Percentiles rank a stretch among this genome's conserved stretches.
phyloP scores from a whole-genome alignment of 1,139 yeast genomes.

The Geotrichum europaeum region DNA sequence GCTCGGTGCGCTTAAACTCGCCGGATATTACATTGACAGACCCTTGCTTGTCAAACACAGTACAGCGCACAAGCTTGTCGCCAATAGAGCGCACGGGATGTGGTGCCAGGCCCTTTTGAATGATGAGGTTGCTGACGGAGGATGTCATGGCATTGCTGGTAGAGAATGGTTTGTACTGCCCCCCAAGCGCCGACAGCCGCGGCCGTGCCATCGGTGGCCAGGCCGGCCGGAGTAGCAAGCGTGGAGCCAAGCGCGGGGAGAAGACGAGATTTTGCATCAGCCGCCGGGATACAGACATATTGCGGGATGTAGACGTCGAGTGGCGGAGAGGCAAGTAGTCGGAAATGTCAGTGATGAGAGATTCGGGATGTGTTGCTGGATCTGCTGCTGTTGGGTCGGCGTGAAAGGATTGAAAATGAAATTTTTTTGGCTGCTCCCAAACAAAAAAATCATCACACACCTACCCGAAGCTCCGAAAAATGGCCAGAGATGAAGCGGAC shows the following conservation, averaged over 20 bases:
- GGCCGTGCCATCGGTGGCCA: background rate
- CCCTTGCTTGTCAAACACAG: conserved; percentile 72
- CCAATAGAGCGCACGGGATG: conserved; percentile 26
- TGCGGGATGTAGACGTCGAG: background rate
- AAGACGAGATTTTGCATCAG: background rate
- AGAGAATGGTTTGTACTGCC: background rate
- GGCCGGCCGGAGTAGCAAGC: background rate
- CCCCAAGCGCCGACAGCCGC: background rate
- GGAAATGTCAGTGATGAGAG: background rate
- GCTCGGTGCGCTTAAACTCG: conserved; percentile 68
- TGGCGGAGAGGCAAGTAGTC: background rate
- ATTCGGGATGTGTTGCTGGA: background rate
- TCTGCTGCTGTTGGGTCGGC: background rate
- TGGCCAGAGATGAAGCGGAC: background rate
- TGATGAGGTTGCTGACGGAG: conserved; percentile 1
- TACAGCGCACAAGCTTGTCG: conserved; percentile 49
- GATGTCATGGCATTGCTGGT: background rate
- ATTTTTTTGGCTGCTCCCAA: background rate
- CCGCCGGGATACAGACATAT: background rate
- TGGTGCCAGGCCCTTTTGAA: conserved; percentile 10
- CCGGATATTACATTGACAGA: conserved; percentile 67
- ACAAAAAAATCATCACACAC: background rate
- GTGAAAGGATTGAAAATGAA: background rate
- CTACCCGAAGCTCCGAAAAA: background rate
- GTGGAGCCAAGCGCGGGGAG: background rate